Evolutionary conservation across 805 yeast species (phyloP), one percentile per base, ranked within the genome.

Genomic region (Limtongozyma cylindracea): DNA sequence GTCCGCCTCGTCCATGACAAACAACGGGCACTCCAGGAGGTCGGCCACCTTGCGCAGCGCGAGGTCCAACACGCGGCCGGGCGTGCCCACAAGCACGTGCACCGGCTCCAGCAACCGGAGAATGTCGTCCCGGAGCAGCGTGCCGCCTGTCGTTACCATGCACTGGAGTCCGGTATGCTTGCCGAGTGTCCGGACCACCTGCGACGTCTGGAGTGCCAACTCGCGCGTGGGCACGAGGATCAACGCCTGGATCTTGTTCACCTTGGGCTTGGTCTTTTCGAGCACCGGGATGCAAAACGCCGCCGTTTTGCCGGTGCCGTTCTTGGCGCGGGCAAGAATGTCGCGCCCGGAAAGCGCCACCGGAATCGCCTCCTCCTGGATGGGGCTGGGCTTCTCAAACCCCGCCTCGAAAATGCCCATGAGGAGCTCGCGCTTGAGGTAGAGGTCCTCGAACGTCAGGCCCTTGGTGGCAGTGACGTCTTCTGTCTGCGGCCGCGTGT

Each of bases 391-490:
- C 39, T 74, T 78, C 45, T 88, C 98, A 40, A 88, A 88, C 22
- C 98, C 98, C 2, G 96, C 96, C 47, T 88, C 98, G 44, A 82
- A 88, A 31, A 88, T 84, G 17, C 98, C 98, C 98, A 88, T 88
- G 41, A 88, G 53, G 27, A 88, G 57, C 41, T 88, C 93, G 47
- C 98, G 67, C 45, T 78, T 80, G 35, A 88, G 61, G 38, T 67
- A 69, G 48, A 82, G 78, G 40, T 80, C 91, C 47, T 88, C 98
- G 40, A 88, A 88, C 11, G 76, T 56, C 35, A 69, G 70, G 25
- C 95, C 96, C 37, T 77, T 76, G 19, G 93, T 80, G 34, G 65
- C 74, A 22, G 77, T 59, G 24, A 88, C 95, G 60, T 88, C 98
- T 25, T 82, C 94, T 1, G 98, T 84, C 44, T 84, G 95, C 19